Base-by-base conservation (phyloP, 805 yeast genomes). In the Candida tammaniensis region DNA sequence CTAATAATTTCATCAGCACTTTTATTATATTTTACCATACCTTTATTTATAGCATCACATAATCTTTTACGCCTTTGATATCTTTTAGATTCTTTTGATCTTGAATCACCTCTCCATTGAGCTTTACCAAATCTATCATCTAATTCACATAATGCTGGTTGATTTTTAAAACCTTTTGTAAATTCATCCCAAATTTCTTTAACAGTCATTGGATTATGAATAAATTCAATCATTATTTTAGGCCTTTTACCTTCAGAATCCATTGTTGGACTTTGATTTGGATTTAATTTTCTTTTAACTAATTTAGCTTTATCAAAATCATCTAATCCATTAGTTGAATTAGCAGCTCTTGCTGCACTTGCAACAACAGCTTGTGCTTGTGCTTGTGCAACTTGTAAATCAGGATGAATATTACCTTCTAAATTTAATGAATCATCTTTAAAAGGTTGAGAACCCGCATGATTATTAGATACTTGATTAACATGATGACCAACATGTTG, bases 71-170 rank as follows among this genome's bases (percentile, higher is more conserved):
- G 46, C 42, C 73, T 52, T 41, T 67, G 73, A 44, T 47, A 67
- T 38, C 73, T 48, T 47, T 67, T 67, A 13, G 64, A 56, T 38
- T 67, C 71, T 43, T 67, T 67, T 11, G 70, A 62, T 24, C 73
- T 48, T 6, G 69, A 61, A 44, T 67, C 71, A 17, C 73, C 73
- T 33, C 73, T 49, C 73, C 73, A 67, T 34, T 61, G 62, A 41
- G 61, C 59, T 40, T 67, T 67, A 14, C 73, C 73, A 43, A 57
- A 65, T 32, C 63, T 54, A 17, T 56, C 59, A 41, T 67, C 73
- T 61, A 67, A 57, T 27, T 65, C 68, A 27, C 62, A 50, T 27
- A 67, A 49, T 5, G 73, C 69, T 4, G 59, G 58, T 44, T 67
- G 73, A 13, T 71, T 72, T 10, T 64, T 55, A 45, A 64, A 65